Conservation (phyloP, 2,329 filamentous ascomycete genomes). For the Gaeumannomyces sp. region DNA sequence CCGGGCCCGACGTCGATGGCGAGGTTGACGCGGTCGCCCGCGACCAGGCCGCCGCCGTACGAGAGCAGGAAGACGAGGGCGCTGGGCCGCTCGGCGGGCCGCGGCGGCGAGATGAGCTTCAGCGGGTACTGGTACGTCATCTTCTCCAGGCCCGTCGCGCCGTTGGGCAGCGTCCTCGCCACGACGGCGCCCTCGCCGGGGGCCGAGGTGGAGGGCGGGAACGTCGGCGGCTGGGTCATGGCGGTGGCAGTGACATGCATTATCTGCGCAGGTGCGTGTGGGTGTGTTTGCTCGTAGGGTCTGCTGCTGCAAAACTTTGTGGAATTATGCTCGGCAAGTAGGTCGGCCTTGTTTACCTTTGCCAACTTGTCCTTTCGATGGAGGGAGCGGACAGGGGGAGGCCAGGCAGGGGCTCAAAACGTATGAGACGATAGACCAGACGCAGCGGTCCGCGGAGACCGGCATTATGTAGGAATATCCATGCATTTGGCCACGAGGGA, state of each 20-base stretch:
- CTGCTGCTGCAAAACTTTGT: too few relatives aligned
- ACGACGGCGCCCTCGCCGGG: slow-evolving; percentile 76
- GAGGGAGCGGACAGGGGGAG: neutral
- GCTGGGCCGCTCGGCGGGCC: slow-evolving; percentile 53
- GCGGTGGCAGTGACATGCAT: slow-evolving; percentile 6
- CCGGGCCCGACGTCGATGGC: slow-evolving; percentile 56
- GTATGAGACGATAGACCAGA: neutral
- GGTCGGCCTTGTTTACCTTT: too few relatives aligned
- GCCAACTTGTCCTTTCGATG: too few relatives aligned
- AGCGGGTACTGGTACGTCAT: slow-evolving; percentile 90
- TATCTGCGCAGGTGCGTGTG: neutral
- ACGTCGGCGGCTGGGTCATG: slow-evolving; percentile 52
- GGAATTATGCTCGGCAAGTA: too few relatives aligned
- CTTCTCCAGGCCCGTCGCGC: slow-evolving; percentile 62
- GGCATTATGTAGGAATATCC: neutral
- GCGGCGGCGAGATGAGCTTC: slow-evolving; percentile 80
- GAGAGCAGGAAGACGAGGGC: slow-evolving; percentile 84
- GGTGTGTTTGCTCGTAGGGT: neutral
- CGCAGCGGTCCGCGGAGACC: too few relatives aligned
- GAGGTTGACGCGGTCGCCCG: slow-evolving; percentile 75
- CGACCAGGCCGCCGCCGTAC: slow-evolving; percentile 89
- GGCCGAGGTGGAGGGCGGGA: slow-evolving; percentile 64
- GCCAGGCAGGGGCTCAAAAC: neutral
- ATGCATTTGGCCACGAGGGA: neutral
- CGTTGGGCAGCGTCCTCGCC: slow-evolving; percentile 64